Conservation (phyloP, 2,329 filamentous ascomycete genomes). For the Fusarium sp. region DNA sequence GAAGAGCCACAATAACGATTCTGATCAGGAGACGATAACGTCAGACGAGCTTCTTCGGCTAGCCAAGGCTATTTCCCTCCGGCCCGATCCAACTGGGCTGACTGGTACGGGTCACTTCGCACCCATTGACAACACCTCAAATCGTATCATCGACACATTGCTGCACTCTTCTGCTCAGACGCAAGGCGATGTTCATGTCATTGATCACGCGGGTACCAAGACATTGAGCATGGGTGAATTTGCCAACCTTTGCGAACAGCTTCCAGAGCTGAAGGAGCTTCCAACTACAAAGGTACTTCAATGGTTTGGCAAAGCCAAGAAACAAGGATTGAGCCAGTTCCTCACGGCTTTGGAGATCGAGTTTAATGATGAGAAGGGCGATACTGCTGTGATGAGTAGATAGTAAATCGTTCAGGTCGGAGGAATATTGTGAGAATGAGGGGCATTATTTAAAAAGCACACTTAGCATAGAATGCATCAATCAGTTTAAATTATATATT, state of each 20-base stretch:
- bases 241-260: neutral
- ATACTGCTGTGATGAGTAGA: neutral
- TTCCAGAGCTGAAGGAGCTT: neutral
- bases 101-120: neutral
- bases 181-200: neutral
- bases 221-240: constrained; percentile 5
- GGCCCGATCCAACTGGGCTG: neutral
- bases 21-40: neutral
- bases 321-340: neutral
- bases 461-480: no score
- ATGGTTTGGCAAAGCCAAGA: constrained; percentile 2
- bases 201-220: neutral
- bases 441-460: no score
- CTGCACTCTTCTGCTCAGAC: neutral
- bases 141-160: neutral
- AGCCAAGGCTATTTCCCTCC: neutral
- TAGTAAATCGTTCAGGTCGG: neutral
- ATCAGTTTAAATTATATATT: no score
- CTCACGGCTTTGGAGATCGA: neutral
- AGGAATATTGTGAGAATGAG: no score
- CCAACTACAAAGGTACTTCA: neutral
- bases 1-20: fast-evolving
- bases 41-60: constrained; percentile 1
- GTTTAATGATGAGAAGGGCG: neutral
- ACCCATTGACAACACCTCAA: neutral